Evolutionary conservation across 805 yeast genomes (phyloP), one percentile per base, ranked within the genome.

Genomic region (Teunomyces aglyptinius): DNA sequence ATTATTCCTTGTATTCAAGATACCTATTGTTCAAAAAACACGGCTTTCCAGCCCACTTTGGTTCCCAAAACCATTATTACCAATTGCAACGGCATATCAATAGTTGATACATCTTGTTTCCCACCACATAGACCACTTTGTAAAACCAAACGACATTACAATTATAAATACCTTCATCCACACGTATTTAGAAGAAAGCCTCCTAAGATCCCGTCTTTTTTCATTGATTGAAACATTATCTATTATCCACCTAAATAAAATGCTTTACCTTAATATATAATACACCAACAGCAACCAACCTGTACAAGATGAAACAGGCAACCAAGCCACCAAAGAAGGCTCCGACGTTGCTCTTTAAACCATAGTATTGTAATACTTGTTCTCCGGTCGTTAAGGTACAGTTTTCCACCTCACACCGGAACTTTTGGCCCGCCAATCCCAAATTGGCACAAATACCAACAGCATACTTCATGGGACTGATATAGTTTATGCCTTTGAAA

Each of bases 291-390:
- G 72, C 73, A 29, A 72, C 45, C 3, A 58, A 19, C 45, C 77
- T 56, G 55, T 68, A 69, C 13, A 58, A 44, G 5, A 70, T 58
- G n/a, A 71, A 50, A 50, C 75, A 69, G 3, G 68, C 67, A 12
- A 65, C 50, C 12, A 71, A 55, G 0, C 70, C 77, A 1, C 73
- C 73, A 49, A 68, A 58, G 43, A 51, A 59, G 3, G 57, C 61
- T 3, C 61, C 56, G 4, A 67, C 45, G 31, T 61, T 51, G 51
- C 55, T 52, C 13, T 56, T 51, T 45, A 72, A 57, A 3, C 60
- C 54, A 42, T 70, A 70, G 16, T 58, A 55, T 6, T 67, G 57
- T 33, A 72, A 60, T 3, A 71, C 71, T 8, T 52, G 55, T 13
- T 59, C 56, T 2, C 77, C 77, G 1, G 68, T 50, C n/a, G 52